phyloP scores from a whole-genome alignment of 2,329 filamentous ascomycete genomes.

The Hypocrella siamensis region DNA sequence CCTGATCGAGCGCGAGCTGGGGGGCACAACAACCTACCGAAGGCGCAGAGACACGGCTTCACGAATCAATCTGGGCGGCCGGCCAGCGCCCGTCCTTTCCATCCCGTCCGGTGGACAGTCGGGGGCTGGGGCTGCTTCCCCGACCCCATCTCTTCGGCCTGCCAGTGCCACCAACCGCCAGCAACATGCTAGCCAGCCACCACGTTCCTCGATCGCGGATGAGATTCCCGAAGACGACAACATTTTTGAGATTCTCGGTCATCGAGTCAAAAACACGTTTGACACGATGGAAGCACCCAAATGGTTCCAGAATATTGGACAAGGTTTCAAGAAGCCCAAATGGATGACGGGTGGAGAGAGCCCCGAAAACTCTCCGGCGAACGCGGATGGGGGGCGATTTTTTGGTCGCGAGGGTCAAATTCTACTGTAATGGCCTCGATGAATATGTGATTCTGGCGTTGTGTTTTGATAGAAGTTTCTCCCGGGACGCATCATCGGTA shows the following conservation, averaged over 20 bases:
- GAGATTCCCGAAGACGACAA: conserved; percentile 56
- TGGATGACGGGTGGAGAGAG: conserved; percentile 68
- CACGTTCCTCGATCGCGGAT: conserved; percentile 11
- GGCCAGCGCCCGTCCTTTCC: conserved; percentile 30
- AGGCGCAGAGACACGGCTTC: conserved; percentile 28
- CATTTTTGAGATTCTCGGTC: conserved; percentile 70
- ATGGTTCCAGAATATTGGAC: conserved; percentile 62
- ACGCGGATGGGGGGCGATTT: conserved; percentile 38
- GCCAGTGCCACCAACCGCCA: conserved; percentile 17
- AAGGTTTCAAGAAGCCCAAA: conserved; percentile 57
- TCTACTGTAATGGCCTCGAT: conserved; percentile 8
- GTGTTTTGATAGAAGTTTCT: too few species aligned
- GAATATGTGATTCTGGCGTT: too few species aligned
- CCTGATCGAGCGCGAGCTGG: conserved; percentile 74
- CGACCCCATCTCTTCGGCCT: conserved; percentile 19
- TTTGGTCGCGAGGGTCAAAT: conserved; percentile 29
- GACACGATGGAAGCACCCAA: conserved; percentile 68
- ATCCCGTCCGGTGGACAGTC: too few species aligned
- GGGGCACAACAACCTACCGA: conserved; percentile 41
- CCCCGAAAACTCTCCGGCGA: conserved; percentile 12
- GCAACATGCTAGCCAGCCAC: conserved; percentile 12
- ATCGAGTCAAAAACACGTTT: conserved; percentile 82
- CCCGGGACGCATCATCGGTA: too few species aligned
- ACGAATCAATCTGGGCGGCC: conserved; percentile 13
- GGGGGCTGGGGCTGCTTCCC: conserved; percentile 10